Percentiles rank a stretch among this genome's conserved stretches.
Evolutionary conservation across 2,329 filamentous ascomycete species (phyloP).

Genomic region (Alternaria gaisen): DNA sequence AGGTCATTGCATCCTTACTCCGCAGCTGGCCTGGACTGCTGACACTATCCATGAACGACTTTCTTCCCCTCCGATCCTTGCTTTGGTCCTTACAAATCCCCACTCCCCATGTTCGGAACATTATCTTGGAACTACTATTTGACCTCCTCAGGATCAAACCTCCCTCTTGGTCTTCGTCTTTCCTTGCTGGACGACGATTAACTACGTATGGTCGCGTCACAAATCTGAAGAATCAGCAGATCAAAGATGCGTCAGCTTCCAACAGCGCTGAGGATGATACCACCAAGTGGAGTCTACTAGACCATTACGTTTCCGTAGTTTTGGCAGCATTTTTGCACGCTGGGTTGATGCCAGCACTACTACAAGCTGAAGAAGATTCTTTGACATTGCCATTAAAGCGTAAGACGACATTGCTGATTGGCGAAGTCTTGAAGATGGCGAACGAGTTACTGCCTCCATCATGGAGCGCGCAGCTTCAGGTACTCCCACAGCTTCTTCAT

Average conservation of each 20-base stretch:
- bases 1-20: constrained; percentile 88
- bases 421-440: constrained; percentile 88
- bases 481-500: constrained; percentile 85
- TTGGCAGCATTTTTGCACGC: constrained; percentile 85
- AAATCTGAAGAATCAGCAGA: constrained; percentile 73
- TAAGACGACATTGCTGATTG: constrained; percentile 89
- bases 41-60: constrained; percentile 86
- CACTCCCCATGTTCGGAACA: constrained; percentile 69
- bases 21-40: constrained; percentile 95
- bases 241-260: constrained; percentile 63
- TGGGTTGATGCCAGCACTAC: constrained; percentile 66
- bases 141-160: constrained; percentile 88
- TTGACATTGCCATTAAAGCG: constrained; percentile 77
- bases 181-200: constrained; percentile 87
- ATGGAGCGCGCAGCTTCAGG: constrained; percentile 85
- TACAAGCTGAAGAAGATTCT: constrained; percentile 72
- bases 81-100: constrained; percentile 71
- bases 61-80: constrained; percentile 83
- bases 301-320: constrained; percentile 91
- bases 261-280: constrained; percentile 75
- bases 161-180: constrained; percentile 93
- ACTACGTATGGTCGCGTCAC: constrained; percentile 97
- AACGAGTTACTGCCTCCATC: constrained; percentile 82
- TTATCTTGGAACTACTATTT: constrained; percentile 88
- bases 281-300: constrained; percentile 76